phyloP scores from a whole-genome alignment of 768 basidiomycete genomes.

The Punctularia strigosozonata region DNA sequence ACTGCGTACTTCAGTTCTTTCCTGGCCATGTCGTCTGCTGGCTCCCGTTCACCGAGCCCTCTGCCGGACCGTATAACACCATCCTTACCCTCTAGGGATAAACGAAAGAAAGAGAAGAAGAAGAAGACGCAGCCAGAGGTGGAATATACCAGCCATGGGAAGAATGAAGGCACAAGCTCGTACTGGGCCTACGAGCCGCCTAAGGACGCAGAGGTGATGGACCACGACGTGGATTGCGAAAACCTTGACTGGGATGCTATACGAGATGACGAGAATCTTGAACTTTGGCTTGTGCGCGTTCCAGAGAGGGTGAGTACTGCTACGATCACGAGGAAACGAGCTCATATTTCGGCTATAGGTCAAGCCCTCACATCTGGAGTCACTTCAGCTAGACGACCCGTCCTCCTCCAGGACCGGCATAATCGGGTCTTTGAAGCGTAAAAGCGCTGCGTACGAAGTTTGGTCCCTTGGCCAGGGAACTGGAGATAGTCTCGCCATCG shows the following conservation, averaged over 20 bases:
- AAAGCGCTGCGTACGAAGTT: slow-evolving; percentile 46
- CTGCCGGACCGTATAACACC: no score
- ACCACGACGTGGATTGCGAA: slow-evolving; percentile 26
- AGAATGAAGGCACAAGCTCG: slow-evolving; percentile 42
- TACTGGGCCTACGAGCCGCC: slow-evolving; percentile 56
- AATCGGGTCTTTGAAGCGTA: slow-evolving; percentile 40
- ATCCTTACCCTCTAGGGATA: no score
- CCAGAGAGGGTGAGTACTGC: slow-evolving; percentile 48
- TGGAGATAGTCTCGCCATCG: slow-evolving; percentile 15
- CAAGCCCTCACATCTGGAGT: slow-evolving; percentile 52
- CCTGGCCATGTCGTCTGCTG: no score
- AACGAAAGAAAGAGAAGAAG: slow-evolving; percentile 8
- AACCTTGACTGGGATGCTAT: slow-evolving; percentile 63
- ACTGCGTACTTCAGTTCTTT: no score
- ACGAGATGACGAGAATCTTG: slow-evolving; percentile 39
- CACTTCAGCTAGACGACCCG: slow-evolving; percentile 33
- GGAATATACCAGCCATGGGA: slow-evolving; percentile 17
- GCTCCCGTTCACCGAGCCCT: no score
- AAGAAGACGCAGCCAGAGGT: slow-evolving; percentile 7
- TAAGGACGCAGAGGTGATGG: slow-evolving; percentile 33
- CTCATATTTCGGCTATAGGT: slow-evolving; percentile 26
- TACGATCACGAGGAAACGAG: background rate
- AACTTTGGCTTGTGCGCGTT: slow-evolving; percentile 61
- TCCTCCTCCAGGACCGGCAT: slow-evolving; percentile 26
- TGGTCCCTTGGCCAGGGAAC: slow-evolving; percentile 46